Conservation (phyloP, 306 rosid species). For the Vigna nakashimae region DNA sequence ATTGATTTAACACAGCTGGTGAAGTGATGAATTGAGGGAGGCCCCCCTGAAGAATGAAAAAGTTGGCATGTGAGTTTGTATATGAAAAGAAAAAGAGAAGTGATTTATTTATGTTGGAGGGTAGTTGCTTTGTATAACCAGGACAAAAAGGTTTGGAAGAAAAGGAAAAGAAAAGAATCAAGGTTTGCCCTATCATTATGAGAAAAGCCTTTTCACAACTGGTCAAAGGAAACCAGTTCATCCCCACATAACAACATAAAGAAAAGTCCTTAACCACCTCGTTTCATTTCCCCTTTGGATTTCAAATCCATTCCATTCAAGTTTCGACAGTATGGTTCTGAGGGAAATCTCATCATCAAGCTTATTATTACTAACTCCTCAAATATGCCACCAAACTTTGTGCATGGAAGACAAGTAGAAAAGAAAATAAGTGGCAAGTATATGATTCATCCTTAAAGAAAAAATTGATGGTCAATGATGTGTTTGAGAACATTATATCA, state of each 20-base stretch:
- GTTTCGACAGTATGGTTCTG: background rate
- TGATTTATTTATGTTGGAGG: slow-evolving; percentile 10
- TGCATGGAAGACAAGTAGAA: background rate
- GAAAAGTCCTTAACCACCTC: slow-evolving; percentile 35
- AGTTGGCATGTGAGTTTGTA: slow-evolving; percentile 44
- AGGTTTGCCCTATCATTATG: slow-evolving; percentile 29
- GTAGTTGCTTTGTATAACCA: slow-evolving; percentile 25
- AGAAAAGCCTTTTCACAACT: slow-evolving; percentile 37
- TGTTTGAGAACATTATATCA: slow-evolving; percentile 28
- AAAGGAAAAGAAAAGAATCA: slow-evolving; percentile 4
- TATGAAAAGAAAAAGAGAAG: slow-evolving; percentile 27
- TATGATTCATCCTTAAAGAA: background rate
- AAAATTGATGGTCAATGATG: slow-evolving; percentile 13
- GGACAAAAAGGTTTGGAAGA: slow-evolving; percentile 15
- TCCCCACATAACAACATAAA: slow-evolving; percentile 45
- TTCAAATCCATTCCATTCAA: slow-evolving; percentile 18
- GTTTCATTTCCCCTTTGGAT: background rate
- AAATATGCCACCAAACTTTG: background rate
- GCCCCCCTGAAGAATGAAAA: slow-evolving; percentile 21
- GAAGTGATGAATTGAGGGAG: slow-evolving; percentile 24
- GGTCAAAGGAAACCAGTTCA: slow-evolving; percentile 59
- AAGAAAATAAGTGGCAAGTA: slow-evolving; percentile 10
- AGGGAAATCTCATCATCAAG: slow-evolving; percentile 13
- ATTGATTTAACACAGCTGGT: slow-evolving; percentile 37
- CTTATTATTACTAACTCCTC: background rate